Conservation (phyloP, 1,284 basidiomycete species). For the Leccinum pachyderme region DNA sequence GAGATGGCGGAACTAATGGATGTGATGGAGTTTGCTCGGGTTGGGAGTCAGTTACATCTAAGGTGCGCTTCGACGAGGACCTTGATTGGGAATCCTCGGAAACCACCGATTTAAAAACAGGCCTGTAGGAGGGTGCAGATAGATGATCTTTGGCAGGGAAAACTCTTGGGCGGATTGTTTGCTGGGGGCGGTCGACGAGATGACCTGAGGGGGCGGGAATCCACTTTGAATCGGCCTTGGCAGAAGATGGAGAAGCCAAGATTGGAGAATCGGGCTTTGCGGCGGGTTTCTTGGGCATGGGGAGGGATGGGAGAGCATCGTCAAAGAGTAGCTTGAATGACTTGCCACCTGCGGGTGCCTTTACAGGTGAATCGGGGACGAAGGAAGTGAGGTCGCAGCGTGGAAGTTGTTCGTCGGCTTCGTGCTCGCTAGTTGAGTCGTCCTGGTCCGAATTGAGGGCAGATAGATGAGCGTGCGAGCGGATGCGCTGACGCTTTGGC, state of each 20-base stretch:
- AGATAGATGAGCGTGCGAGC: slow-evolving; percentile 33
- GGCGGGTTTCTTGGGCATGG: slow-evolving; percentile 16
- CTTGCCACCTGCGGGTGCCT: slow-evolving; percentile 51
- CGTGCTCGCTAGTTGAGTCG: slow-evolving; percentile 39
- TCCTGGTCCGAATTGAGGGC: slow-evolving; percentile 27
- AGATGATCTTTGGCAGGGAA: slow-evolving; percentile 14
- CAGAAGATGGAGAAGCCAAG: background rate
- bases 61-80: slow-evolving; percentile 23
- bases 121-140: slow-evolving; percentile 1
- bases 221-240: slow-evolving; percentile 3
- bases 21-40: slow-evolving; percentile 1
- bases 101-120: background rate
- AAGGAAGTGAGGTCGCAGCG: slow-evolving; percentile 44
- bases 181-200: slow-evolving; percentile 4
- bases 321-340: slow-evolving; percentile 69
- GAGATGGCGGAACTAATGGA: slow-evolving; percentile 60
- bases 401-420: slow-evolving; percentile 33
- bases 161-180: slow-evolving; percentile 6
- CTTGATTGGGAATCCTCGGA: slow-evolving; percentile 7
- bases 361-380: slow-evolving; percentile 68
- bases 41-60: slow-evolving; percentile 8
- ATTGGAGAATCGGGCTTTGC: slow-evolving; percentile 2
- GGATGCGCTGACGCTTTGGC: slow-evolving; percentile 60
- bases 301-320: slow-evolving; percentile 41
- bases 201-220: slow-evolving; percentile 1